Evolutionary conservation across 768 basidiomycete genomes (phyloP), one percentile per base, ranked within the genome.

Genomic region (Arthromyces matolae): DNA sequence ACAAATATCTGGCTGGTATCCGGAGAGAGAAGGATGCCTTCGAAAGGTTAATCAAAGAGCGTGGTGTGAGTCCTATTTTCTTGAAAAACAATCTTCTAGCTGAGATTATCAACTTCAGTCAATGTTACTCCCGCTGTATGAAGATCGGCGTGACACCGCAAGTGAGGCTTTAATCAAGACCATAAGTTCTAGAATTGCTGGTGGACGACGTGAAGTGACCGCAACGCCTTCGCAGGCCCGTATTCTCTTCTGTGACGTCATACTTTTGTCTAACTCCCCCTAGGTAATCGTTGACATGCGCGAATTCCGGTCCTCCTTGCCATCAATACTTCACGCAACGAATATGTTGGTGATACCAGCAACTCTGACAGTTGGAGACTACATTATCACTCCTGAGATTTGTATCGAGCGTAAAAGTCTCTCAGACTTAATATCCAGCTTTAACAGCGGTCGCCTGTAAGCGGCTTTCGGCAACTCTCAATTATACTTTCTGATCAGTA

Each of bases 201-300:
- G 94, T 8, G 95, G 94, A 3, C 73, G 86, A 39, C 81, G 82
- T 51, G 81, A 84, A 40, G 56, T 84, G 24, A 81, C 69, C 42
- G 69, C 69, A 3, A 86, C 87, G 56, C 81, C 85, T 5, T 83
- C 85, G 3, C 75, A 77, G 60, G 88, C 84, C 54, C 8, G 62
- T 54, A 29, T n/a, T n/a, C n/a, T 8, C 32, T 46, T 27, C 24
- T 45, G 36, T 29, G n/a, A 5, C 28, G 32, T 39, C 32, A 23
- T 43, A 10, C 28, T 27, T 23, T 19, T 28, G n/a, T 22, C 5
- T 16, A 27, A 16, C n/a, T 18, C n/a, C 23, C 8, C 25, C 2
- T 8, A 96, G 93, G 85, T 99, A 39, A 84, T 99, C 50, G 93
- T 97, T 19, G 96, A 98, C 65, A 86, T 97, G 80, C 82, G 95